Evolutionary conservation across 768 basidiomycete species (phyloP), one percentile per base, ranked within the genome.

Genomic region (Rhizopogon salebrosus): DNA sequence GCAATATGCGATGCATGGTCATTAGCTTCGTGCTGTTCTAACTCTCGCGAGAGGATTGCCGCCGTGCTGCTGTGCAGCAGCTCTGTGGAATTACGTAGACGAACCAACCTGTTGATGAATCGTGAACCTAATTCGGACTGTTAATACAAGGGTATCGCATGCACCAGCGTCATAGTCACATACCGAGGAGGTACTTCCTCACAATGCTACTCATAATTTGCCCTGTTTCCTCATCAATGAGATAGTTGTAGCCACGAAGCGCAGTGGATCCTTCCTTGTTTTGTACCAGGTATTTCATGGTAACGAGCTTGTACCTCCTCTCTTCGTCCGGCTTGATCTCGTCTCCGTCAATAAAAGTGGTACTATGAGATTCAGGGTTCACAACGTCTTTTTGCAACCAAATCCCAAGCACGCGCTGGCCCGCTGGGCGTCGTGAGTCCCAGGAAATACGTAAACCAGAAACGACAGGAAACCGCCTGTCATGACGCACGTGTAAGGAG

Each of bases 211-310:
- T 89, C 80, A 90, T 82, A 56, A 90, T 70, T 57, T 84, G 79
- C 8, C 92, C 93, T 49, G 79, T 78, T 67, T 97, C 93, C 53
- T 92, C 85, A 60, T 94, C 91, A 23, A 95, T 76, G 37, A 95
- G 77, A 59, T 83, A 83, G 53, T 75, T 75, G 20, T 80, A 75
- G 18, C 80, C 83, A 57, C 81, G 82, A 29, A 95, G 72, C 2
- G 84, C 76, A 0, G 70, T 68, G 67, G 83, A 97, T 0, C 93
- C 93, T 60, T 95, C 92, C 57, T 92, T 89, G 0, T 89, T 90
- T 57, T 82, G 72, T 2, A 85, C 83, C 86, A 95, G 78, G 60
- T 95, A 97, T 52, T 92, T 80, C 60, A 92, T 74, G n/a, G 90
- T 92, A 31, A 95, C 85, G 27, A 97, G 77, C 43, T 76, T 84